Evolutionary conservation across 345 rosid species (phyloP).

Genomic region (Moringa oleifera): DNA sequence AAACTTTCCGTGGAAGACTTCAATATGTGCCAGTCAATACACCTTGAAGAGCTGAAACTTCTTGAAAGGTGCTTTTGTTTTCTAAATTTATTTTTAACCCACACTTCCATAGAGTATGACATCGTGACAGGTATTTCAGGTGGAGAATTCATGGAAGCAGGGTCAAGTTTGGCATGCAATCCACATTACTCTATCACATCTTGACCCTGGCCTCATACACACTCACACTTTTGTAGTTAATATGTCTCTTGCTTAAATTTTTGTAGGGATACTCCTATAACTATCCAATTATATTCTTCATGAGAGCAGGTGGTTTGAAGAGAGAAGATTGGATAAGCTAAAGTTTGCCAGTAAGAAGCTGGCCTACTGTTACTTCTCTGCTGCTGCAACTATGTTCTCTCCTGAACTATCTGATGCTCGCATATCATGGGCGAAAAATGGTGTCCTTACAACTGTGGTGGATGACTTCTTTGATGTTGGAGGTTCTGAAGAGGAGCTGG

Average conservation of each 20-base stretch:
- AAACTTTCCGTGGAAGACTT: constrained; percentile 44
- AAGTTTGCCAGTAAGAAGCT: constrained; percentile 76
- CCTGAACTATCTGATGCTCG: constrained; percentile 80
- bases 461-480: constrained; percentile 92
- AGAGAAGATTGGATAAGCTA: constrained; percentile 57
- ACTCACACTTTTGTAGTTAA: no score
- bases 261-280: neutral
- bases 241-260: neutral
- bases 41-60: constrained; percentile 32
- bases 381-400: constrained; percentile 55
- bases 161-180: no score
- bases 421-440: constrained; percentile 89
- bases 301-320: constrained; percentile 63
- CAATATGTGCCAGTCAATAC: constrained; percentile 38
- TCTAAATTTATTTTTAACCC: no score
- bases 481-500: constrained; percentile 68
- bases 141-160: no score
- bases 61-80: constrained; percentile 34
- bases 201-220: neutral
- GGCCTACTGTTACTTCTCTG: constrained; percentile 79
- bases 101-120: no score
- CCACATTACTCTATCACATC: no score
- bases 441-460: constrained; percentile 75
- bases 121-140: no score
- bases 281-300: neutral